Conservation (phyloP, 805 yeast genomes). For the Candida berthetii region DNA sequence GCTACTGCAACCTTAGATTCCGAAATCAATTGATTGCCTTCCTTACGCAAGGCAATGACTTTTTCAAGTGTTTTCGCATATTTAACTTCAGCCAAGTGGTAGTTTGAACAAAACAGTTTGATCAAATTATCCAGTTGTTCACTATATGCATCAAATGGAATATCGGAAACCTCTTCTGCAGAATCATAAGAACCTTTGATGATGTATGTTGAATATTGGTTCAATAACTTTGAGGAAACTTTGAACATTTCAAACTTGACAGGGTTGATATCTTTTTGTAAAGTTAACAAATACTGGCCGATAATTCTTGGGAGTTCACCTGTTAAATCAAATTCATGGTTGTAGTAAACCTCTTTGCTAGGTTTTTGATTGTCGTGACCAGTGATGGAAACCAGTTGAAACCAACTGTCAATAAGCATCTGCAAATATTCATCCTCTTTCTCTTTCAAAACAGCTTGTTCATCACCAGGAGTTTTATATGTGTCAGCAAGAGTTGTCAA, state of each 20-base stretch:
- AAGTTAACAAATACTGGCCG: slow-evolving; percentile 7
- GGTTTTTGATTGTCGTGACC: neutral
- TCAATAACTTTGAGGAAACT: slow-evolving; percentile 4
- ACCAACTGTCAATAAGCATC: slow-evolving; percentile 1
- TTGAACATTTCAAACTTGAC: slow-evolving; percentile 3
- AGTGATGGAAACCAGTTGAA: neutral
- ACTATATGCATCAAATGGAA: neutral
- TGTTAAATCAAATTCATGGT: slow-evolving; percentile 7
- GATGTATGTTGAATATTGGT: slow-evolving; percentile 9
- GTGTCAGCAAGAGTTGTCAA: slow-evolving; percentile 3
- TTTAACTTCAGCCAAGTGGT: neutral
- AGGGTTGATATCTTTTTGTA: slow-evolving; percentile 3
- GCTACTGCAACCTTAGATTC: slow-evolving; percentile 20
- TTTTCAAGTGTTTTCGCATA: neutral
- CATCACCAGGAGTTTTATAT: neutral
- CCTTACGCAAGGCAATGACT: slow-evolving; percentile 8
- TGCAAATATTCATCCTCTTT: neutral
- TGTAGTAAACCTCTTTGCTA: neutral
- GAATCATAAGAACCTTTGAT: neutral
- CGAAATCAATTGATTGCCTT: slow-evolving; percentile 12
- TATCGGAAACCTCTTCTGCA: neutral
- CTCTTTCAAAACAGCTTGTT: neutral
- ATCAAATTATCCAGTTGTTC: neutral
- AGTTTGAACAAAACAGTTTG: neutral
- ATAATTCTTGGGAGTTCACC: slow-evolving; percentile 10